Evolutionary conservation across 305 asterid species (phyloP), one percentile per base, ranked within the genome.

Genomic region (Salvia sclarea): DNA sequence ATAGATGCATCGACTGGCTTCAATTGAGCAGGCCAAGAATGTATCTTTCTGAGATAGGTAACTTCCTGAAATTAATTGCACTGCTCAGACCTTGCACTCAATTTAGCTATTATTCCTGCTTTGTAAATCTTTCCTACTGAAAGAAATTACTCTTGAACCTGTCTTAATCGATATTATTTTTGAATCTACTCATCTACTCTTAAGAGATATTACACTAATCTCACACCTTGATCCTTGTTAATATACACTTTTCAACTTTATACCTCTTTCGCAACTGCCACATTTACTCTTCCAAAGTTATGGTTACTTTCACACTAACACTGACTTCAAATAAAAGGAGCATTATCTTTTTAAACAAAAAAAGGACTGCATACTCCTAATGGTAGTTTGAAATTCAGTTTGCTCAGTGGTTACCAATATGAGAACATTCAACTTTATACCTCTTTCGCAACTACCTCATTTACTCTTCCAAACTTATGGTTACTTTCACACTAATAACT

Each of bases 271-370:
- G 45, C 52, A 54, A 44, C 62, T 61, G 49, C 11, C 13, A 24
- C 20, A 52, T 73, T 25, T 52, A 54, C 37, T 14, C 37, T 33
- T 31, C 16, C 59, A 60, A 37, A 52, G 8, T 38, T 66, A 21
- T 31, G 61, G 24, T 37, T 43, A 68, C 56, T 24, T 56, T 61
- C 69, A 66, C 33, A 67, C 65, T 44, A 20, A 28, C 62, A 45
- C 31, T 68, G 47, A 50, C 38, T 24, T 33, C 49, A 62, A 55
- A 48, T 33, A 47, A 22, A 48, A 31, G 20, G 50, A 25, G 20
- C 0, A 12, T 45, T 45, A n/a, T 45, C 20, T 6, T 45, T 45
- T 20, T 8, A 49, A 43, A 49, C 56, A 18, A 20, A 49, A 8
- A 49, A 30, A 2, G 5, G 6, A 25, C 2, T 25, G n/a, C n/a